These are phyloP conservation scores for Secale cereale DNA, from an alignment of 176 grass and related monocot species.

Conservation along the genomic window DNA sequence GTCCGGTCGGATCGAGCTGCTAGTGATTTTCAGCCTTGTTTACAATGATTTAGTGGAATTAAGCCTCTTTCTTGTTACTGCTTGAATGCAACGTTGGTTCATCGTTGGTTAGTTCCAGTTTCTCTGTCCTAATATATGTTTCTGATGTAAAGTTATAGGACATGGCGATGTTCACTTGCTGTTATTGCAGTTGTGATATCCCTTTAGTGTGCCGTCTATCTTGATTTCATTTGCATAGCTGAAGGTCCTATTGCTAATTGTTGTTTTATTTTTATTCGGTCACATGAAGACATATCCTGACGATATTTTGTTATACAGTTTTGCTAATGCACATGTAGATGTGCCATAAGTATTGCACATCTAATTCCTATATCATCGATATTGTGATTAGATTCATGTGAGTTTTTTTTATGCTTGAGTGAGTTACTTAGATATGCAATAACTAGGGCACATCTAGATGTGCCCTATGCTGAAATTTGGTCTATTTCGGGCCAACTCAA, in stretches of 20 bases:
- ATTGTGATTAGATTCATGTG: no score
- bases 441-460: no score
- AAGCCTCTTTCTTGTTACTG: neutral
- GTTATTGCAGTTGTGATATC: neutral
- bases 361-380: no score
- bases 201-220: neutral
- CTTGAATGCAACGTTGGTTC: neutral
- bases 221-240: neutral
- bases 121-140: neutral
- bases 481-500: no score
- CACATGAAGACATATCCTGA: neutral
- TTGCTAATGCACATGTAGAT: no score
- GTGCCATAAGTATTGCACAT: no score
- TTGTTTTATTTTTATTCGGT: neutral
- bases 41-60: neutral
- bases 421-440: no score
- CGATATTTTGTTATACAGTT: neutral
- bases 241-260: neutral
- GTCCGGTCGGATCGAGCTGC: neutral
- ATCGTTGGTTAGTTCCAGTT: neutral
- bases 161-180: neutral
- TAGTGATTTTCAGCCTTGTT: neutral
- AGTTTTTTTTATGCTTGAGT: no score
- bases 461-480: no score
- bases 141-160: neutral